These are phyloP conservation scores for Pistacia integerrima DNA, from an alignment of 345 rosid species.

Conservation along the genomic window DNA sequence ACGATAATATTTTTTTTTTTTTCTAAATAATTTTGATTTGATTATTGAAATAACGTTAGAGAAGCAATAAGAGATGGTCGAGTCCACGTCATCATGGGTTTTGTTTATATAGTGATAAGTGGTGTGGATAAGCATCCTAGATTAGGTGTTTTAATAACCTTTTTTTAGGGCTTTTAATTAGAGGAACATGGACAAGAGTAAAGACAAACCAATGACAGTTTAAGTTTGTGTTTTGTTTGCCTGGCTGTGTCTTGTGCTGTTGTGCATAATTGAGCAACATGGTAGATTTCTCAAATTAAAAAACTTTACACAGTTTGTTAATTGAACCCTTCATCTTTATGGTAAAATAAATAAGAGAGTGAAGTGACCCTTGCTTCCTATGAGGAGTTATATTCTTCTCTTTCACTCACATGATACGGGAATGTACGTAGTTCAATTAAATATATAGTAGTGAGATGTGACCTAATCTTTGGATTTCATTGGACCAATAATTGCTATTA, in stretches of 20 bases:
- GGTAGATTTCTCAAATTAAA: slow-evolving; percentile 30
- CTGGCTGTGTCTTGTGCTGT: slow-evolving; percentile 38
- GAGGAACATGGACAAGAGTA: slow-evolving; percentile 20
- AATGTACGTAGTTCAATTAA: background rate
- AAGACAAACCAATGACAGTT: slow-evolving; percentile 53
- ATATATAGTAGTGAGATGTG: too few species aligned
- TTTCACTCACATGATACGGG: background rate
- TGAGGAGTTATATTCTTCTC: slow-evolving; percentile 15
- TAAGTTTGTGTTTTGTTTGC: slow-evolving; percentile 49
- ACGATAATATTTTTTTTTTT: too few species aligned
- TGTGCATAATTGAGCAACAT: slow-evolving; percentile 32
- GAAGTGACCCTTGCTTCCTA: slow-evolving; percentile 31
- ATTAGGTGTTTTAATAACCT: slow-evolving; percentile 13
- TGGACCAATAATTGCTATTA: too few species aligned
- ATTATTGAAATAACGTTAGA: too few species aligned
- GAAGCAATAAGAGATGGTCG: slow-evolving; percentile 13
- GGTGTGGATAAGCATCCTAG: slow-evolving; percentile 47
- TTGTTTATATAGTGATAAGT: slow-evolving; percentile 14
- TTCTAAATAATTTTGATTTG: too few species aligned
- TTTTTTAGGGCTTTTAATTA: slow-evolving; percentile 15
- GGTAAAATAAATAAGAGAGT: background rate
- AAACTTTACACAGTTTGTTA: slow-evolving; percentile 44
- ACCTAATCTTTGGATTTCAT: too few species aligned
- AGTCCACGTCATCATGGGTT: slow-evolving; percentile 30
- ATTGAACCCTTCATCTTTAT: slow-evolving; percentile 3